These are phyloP conservation scores for Rhodotorula sp. DNA, from an alignment of 1,284 basidiomycete species.

Conservation along the genomic window DNA sequence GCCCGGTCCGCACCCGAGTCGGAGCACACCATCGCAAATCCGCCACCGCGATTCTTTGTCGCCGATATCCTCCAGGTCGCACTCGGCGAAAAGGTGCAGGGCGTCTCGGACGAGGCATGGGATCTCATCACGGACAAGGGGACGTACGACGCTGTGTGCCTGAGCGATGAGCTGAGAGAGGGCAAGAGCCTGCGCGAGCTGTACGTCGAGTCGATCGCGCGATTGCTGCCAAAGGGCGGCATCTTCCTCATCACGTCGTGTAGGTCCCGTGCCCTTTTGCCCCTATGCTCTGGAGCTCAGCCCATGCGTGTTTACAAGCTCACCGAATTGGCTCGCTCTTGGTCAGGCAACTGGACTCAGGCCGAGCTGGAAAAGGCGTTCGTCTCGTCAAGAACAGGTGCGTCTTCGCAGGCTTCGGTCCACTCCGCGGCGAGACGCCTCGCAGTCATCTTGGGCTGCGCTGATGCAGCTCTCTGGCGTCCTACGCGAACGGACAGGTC, in stretches of 20 bases:
- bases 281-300: too few relatives aligned
- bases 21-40: constrained; percentile 5
- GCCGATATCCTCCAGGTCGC: constrained; percentile 46
- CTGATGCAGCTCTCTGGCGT: neutral
- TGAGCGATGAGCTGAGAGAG: constrained; percentile 62
- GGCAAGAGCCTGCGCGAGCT: constrained; percentile 55
- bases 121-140: constrained; percentile 51
- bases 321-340: too few relatives aligned
- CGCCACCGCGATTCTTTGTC: constrained; percentile 40
- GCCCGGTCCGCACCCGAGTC: constrained; percentile 9
- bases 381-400: constrained; percentile 54
- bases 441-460: too few relatives aligned
- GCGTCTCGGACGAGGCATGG: constrained; percentile 40
- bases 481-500: constrained; percentile 14
- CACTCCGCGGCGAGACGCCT: too few relatives aligned
- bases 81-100: constrained; percentile 23
- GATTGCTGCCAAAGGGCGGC: constrained; percentile 64
- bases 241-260: constrained; percentile 77
- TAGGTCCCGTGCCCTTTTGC: constrained; percentile 49
- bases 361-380: constrained; percentile 69
- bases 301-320: constrained; percentile 53
- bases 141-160: constrained; percentile 81
- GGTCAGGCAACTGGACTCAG: constrained; percentile 78
- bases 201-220: constrained; percentile 64
- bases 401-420: neutral